Percentiles rank a stretch among this genome's conserved stretches.
Evolutionary conservation across 2,329 filamentous ascomycete genomes (phyloP).

Genomic region (Cryphonectria radicalis): DNA sequence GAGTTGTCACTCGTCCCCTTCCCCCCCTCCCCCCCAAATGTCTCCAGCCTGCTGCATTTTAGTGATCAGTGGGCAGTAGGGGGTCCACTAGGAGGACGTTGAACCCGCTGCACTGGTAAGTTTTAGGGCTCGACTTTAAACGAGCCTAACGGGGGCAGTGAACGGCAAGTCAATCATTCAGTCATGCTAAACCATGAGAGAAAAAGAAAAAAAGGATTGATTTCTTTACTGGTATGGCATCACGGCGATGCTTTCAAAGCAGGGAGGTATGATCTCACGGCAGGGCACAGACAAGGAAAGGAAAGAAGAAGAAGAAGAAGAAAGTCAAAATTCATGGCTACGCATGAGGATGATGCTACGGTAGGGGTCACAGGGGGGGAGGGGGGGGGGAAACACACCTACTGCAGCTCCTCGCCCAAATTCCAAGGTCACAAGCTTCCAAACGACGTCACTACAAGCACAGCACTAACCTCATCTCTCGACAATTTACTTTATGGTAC

Average conservation of each 20-base stretch:
- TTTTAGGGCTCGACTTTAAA: not conserved
- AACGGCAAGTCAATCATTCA: not conserved
- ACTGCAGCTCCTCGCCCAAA: not conserved
- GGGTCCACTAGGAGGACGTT: not conserved
- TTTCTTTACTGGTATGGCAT: not conserved
- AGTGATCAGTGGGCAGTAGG: not conserved
- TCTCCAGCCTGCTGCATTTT: not conserved
- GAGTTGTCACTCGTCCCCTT: slow-evolving; percentile 8
- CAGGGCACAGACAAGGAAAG: not conserved
- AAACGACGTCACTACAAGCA: slow-evolving; percentile 1
- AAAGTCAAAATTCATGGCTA: not conserved
- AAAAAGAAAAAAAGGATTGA: not conserved
- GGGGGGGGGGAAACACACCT: not conserved
- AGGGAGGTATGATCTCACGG: not conserved
- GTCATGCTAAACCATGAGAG: too few species aligned
- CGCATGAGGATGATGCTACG: not conserved
- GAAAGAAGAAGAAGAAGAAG: not conserved
- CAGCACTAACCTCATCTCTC: not conserved
- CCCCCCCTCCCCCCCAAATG: not conserved
- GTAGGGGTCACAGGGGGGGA: not conserved
- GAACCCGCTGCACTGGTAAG: slow-evolving; percentile 10
- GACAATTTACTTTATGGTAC: not conserved
- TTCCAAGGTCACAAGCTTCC: not conserved
- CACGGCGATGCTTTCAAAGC: not conserved
- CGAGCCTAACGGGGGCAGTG: not conserved